Evolutionary conservation across 2,329 filamentous ascomycete genomes (phyloP).

Genomic region (Diplodia scrobiculata): DNA sequence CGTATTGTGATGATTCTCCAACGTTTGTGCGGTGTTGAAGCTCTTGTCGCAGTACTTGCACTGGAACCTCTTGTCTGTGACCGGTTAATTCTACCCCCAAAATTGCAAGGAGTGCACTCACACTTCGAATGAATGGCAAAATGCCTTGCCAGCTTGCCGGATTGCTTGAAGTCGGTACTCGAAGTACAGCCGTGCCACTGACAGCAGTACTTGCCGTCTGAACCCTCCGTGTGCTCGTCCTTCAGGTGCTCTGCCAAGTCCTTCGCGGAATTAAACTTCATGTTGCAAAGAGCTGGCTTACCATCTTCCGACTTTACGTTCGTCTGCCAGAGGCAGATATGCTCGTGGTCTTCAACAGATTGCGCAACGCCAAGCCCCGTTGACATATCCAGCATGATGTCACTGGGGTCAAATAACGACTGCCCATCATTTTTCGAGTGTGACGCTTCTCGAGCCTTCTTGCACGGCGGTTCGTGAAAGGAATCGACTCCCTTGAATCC

Average conservation of each 20-base stretch:
- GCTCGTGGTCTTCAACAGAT: constrained; percentile 4
- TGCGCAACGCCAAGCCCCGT: constrained; percentile 7
- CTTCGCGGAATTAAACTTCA: constrained; percentile 20
- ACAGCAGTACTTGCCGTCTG: constrained; percentile 27
- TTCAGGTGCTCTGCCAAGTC: constrained; percentile 29
- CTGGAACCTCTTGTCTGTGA: constrained; percentile 40
- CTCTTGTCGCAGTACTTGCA: constrained; percentile 45
- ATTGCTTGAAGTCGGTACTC: constrained; percentile 46
- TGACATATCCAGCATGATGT: background rate
- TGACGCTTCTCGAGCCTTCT: background rate
- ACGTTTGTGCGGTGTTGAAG: constrained; percentile 47
- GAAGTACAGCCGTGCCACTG: constrained; percentile 44
- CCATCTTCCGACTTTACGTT: background rate
- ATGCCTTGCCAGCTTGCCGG: constrained; percentile 45
- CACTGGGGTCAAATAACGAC: background rate
- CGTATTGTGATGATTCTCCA: constrained; percentile 46
- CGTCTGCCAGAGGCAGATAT: constrained; percentile 19
- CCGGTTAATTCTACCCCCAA: constrained; percentile 1
- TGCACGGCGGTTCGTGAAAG: constrained; percentile 1
- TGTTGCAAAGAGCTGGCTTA: constrained; percentile 22
- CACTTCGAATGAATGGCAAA: constrained; percentile 43
- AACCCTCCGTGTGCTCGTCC: constrained; percentile 23
- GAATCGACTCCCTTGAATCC: background rate
- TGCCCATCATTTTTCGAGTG: background rate
- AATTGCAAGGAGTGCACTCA: background rate